Base-by-base conservation (phyloP, 441 rosid genomes). In the Gossypium trilobum region DNA sequence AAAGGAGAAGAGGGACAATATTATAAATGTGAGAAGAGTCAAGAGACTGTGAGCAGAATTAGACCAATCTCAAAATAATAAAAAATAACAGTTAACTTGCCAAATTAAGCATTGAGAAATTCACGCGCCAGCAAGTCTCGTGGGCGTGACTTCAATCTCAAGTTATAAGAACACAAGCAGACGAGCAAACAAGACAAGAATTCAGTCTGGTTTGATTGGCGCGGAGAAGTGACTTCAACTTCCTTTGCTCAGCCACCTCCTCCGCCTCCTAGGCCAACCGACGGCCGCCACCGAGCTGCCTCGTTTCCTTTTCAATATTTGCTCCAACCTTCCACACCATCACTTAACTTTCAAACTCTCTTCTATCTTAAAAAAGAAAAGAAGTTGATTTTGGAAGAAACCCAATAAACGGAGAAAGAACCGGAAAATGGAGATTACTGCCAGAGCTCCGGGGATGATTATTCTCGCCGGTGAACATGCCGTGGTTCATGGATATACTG, bases 401-500 rank as follows among this genome's bases (percentile, higher is more conserved):
- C 51, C 29, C 29, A 36, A 1, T 39, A 36, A 16, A 16, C 3
- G 5, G 27, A 11, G 20, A 23, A 23, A 22, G 9, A 14, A 20
- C 7, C 14, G 55, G 3, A 20, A 56, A 33, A 95, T 95, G 99
- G 95, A 92, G 81, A 93, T 92, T 79, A 88, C 78, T 74, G 87
- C 99, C 20, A 84, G 88, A 81, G 99, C 99, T 72, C 99, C 96
- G 0, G 97, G 97, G 23, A 95, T 92, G 79, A 85, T 95, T 83
- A 95, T 92, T 65, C 91, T 95, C 19, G 83, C 96, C 55, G 97
- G 99, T 2, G 99, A 95, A 75, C 99, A 95, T 58, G 97, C 96
- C 0, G 99, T 95, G 73, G 97, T 95, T 57, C 97, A 95, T 77
- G 97, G 97, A 77, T 85, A 91, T 71, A 84, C 94, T 3, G 97